Evolutionary conservation across 2,329 filamentous ascomycete species (phyloP), one percentile per base, ranked within the genome.

Genomic region (Pseudocercospora crystallina): DNA sequence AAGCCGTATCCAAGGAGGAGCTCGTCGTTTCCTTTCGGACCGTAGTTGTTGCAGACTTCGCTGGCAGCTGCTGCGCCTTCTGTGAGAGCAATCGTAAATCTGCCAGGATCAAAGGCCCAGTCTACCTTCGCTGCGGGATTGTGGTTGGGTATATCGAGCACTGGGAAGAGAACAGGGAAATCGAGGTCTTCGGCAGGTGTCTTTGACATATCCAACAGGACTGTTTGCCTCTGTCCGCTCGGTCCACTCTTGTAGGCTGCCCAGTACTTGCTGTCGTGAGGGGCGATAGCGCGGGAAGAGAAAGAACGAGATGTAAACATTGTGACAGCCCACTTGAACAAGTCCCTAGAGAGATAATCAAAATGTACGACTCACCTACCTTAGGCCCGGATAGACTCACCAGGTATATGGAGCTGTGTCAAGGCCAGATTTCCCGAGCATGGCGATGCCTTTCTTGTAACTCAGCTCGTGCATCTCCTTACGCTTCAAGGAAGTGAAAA

Each of bases 11-110:
- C 77, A 39, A 78, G 71, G 2, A 80, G 64, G 2, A 80, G 64
- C 58, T 80, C 76, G 54, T 77, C 76, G 43, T 80, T 80, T 5
- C 72, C 67, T 56, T 80, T 80, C 1, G 76, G 72, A 0, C 73
- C 77, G 48, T 80, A 80, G 57, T 80, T 80, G 61, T 80, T 80
- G 65, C 70, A 76, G 2, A 80, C 62, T 53, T 80, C 72, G 3
- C 68, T 65, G 2, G 72, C 74, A 4, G 64, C 53, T 3, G 58
- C 34, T 2, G 74, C 56, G 0, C 50, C 49, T 4, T 73, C 65
- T 3, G 68, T 63, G 20, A 71, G 54, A 8, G 65, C 66, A 15
- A 79, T 61, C 8, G 65, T 65, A 52, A 77, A 77, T 2, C 60
- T 53, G 8, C 63, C 68, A 3, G 63, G 59, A 29, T 71, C 66